Evolutionary conservation across 2,329 filamentous ascomycete genomes (phyloP).

Genomic region (Paraphoma chrysanthemicola): DNA sequence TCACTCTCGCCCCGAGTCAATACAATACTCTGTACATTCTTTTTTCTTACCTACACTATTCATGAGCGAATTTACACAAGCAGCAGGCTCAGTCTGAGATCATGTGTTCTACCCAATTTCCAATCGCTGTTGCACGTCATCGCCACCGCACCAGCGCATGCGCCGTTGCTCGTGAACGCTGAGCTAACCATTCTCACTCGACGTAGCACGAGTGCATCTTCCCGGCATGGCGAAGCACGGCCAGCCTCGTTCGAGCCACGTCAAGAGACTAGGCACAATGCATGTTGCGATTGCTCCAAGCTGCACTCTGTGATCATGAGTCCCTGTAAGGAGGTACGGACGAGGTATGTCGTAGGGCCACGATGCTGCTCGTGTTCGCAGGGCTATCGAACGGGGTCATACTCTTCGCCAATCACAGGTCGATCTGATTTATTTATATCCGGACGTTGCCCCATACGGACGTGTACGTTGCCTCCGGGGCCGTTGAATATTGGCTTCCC

Average conservation of each 20-base stretch:
- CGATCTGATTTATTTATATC: neutral
- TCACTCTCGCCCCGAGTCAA: no score
- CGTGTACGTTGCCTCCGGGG: neutral
- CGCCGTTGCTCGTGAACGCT: neutral
- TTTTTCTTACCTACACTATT: no score
- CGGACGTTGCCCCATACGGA: neutral
- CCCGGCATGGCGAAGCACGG: no score
- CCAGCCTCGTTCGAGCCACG: no score
- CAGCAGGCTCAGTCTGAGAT: no score
- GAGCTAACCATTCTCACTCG: no score
- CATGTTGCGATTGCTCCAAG: no score
- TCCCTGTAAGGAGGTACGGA: neutral
- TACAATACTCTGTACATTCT: no score
- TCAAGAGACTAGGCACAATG: no score
- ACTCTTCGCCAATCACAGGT: neutral
- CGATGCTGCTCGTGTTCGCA: neutral
- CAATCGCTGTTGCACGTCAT: neutral
- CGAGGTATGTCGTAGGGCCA: neutral
- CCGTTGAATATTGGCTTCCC: conserved; percentile 1
- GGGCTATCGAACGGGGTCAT: neutral
- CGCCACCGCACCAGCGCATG: neutral
- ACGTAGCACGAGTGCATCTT: no score
- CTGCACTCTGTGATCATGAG: neutral
- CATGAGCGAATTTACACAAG: no score
- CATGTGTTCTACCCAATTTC: neutral